Conservation (phyloP, 1,284 basidiomycete genomes). For the Serendipita sp. region DNA sequence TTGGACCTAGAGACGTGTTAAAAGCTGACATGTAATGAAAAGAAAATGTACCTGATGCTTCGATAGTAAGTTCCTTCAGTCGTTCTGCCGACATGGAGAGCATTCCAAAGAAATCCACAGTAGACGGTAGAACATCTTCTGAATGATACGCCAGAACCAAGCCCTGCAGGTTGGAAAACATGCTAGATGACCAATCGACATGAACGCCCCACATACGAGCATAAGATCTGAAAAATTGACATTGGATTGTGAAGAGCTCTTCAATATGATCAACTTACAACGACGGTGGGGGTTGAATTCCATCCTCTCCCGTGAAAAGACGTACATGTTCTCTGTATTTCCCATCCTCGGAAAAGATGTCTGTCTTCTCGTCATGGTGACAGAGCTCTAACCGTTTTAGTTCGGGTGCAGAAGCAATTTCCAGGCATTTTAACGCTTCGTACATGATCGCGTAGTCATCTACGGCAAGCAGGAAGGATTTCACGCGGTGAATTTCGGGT, state of each 20-base stretch:
- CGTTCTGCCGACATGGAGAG: constrained; percentile 31
- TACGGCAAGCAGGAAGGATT: constrained; percentile 30
- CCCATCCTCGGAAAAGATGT: constrained; percentile 25
- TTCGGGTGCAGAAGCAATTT: constrained; percentile 33
- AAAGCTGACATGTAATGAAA: too few relatives aligned
- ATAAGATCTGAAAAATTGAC: constrained; percentile 5
- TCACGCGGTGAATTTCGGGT: constrained; percentile 40
- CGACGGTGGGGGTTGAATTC: constrained; percentile 28
- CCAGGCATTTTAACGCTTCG: constrained; percentile 23
- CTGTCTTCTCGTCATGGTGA: constrained; percentile 21
- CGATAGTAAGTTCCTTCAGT: constrained; percentile 34
- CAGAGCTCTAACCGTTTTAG: constrained; percentile 32
- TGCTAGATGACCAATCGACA: constrained; percentile 38
- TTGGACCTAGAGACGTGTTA: too few relatives aligned
- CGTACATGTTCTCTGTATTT: constrained; percentile 25
- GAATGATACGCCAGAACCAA: constrained; percentile 44
- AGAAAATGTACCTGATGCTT: constrained; percentile 34
- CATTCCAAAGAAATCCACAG: constrained; percentile 32
- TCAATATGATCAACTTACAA: constrained; percentile 18
- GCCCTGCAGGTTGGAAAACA: constrained; percentile 29
- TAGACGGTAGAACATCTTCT: constrained; percentile 41
- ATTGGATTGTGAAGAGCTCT: too few relatives aligned
- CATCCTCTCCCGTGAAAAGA: constrained; percentile 34
- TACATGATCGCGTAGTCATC: constrained; percentile 34
- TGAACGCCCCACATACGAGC: constrained; percentile 48